A percentile compares a stretch with the other conserved stretches of the same genome.
These are phyloP conservation scores for Aspergillus tubingensis DNA, from an alignment of 2,329 filamentous ascomycete genomes.

Conservation along the genomic window DNA sequence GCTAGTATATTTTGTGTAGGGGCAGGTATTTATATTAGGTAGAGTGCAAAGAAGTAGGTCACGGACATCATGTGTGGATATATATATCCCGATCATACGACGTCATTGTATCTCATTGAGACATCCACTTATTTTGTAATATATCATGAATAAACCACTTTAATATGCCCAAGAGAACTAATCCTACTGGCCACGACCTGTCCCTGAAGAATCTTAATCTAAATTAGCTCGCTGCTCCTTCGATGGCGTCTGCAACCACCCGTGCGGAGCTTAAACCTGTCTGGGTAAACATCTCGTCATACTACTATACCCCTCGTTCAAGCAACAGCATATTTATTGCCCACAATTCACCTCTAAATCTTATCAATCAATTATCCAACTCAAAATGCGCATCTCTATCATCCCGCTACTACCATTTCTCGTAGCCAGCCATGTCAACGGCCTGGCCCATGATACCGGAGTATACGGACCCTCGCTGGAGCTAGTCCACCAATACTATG, in stretches of 20 bases:
- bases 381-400: neutral
- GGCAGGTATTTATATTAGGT: no score
- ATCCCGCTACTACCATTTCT: neutral
- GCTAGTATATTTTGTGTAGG: no score
- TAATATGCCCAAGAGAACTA: no score
- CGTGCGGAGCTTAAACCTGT: slow-evolving; percentile 2
- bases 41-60: no score
- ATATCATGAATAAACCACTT: no score
- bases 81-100: no score
- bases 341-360: no score
- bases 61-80: no score
- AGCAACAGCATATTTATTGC: neutral
- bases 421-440: neutral
- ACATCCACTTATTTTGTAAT: no score
- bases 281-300: neutral
- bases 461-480: neutral
- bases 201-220: neutral
- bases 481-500: neutral
- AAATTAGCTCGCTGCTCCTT: neutral
- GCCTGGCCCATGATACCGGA: neutral
- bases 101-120: no score
- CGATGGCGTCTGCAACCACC: neutral
- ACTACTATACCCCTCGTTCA: neutral
- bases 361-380: neutral
- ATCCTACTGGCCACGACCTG: no score